These are phyloP conservation scores for Limnanthes douglasii DNA, from an alignment of 345 rosid genomes.

Conservation along the genomic window DNA sequence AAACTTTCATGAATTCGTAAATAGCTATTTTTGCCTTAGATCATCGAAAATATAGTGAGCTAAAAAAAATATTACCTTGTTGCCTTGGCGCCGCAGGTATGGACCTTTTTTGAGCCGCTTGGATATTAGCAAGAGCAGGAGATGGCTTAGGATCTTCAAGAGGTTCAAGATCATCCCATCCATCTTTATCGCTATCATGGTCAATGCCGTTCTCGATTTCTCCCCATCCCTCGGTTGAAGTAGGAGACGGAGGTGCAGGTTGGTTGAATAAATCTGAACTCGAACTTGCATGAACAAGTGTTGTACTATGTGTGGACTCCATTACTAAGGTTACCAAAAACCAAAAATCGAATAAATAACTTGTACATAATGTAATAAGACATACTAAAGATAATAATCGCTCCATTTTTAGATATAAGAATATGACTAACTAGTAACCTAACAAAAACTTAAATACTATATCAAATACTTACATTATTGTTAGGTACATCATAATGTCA, in stretches of 20 bases:
- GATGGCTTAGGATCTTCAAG: constrained; percentile 77
- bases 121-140: constrained; percentile 67
- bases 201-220: constrained; percentile 78
- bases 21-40: no score
- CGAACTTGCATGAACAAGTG: constrained; percentile 38
- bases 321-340: no score
- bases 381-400: no score
- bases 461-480: no score
- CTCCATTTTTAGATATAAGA: no score
- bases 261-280: constrained; percentile 59
- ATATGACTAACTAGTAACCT: no score
- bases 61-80: constrained; percentile 31
- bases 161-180: constrained; percentile 97
- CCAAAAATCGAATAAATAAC: no score
- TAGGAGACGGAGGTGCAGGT: constrained; percentile 64
- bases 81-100: constrained; percentile 52
- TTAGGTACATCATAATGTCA: no score
- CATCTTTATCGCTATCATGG: constrained; percentile 72
- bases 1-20: no score
- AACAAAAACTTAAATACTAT: no score
- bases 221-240: constrained; percentile 99
- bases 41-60: no score
- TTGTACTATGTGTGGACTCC: constrained; percentile 36
- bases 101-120: constrained; percentile 90
- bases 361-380: no score